These are phyloP conservation scores for Waltergamsia citrina DNA, from an alignment of 2,329 filamentous ascomycete genomes.

Conservation along the genomic window DNA sequence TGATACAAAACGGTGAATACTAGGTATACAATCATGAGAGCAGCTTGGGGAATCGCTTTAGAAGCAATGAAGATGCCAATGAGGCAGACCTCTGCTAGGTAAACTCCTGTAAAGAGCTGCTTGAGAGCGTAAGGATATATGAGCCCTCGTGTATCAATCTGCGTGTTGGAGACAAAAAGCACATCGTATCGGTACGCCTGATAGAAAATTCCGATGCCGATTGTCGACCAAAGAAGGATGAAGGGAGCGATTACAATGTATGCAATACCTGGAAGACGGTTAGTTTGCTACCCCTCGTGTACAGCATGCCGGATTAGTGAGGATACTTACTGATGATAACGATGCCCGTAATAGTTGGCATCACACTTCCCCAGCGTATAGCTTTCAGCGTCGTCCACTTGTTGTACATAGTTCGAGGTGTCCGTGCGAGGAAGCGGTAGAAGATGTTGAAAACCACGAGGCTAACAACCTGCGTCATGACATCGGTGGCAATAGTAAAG, in stretches of 20 bases:
- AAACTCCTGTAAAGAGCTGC: constrained; percentile 74
- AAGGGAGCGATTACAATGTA: constrained; percentile 81
- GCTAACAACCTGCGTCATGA: constrained; percentile 58
- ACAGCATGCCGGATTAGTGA: not conserved
- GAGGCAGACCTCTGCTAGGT: constrained; percentile 70
- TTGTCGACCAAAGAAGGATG: constrained; percentile 68
- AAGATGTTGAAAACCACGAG: constrained; percentile 59
- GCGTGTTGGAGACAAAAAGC: constrained; percentile 68
- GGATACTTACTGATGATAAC: constrained; percentile 50
- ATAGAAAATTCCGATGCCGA: constrained; percentile 73
- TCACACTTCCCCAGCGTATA: constrained; percentile 68
- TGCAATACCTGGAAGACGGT: constrained; percentile 47
- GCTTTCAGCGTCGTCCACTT: constrained; percentile 61
- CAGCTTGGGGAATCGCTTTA: constrained; percentile 56
- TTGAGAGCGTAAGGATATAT: constrained; percentile 83
- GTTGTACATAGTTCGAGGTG: constrained; percentile 67
- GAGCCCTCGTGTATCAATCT: constrained; percentile 80
- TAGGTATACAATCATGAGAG: constrained; percentile 67
- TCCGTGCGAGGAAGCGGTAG: constrained; percentile 64
- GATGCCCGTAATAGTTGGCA: constrained; percentile 68
- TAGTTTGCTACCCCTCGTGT: no score
- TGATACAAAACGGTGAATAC: constrained; percentile 72
- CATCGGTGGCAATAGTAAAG: constrained; percentile 63
- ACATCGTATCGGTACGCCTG: constrained; percentile 81
- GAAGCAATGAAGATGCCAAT: constrained; percentile 72